phyloP scores from a whole-genome alignment of 805 yeast genomes.

The Myxozyma monticola region DNA sequence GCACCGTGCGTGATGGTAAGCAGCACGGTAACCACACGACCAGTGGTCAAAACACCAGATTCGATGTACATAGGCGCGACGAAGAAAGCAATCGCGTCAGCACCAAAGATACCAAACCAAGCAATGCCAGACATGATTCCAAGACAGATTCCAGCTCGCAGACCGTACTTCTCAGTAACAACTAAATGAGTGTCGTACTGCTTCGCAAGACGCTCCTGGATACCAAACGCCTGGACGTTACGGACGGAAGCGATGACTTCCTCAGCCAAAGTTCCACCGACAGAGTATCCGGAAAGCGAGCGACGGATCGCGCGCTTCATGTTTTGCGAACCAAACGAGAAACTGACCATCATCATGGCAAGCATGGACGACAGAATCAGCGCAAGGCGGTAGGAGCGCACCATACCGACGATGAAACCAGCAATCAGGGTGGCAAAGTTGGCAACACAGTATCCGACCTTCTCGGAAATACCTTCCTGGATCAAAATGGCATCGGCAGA shows the following conservation, averaged over 20 bases:
- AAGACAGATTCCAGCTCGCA: conserved; percentile 24
- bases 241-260: conserved; percentile 44
- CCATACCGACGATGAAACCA: conserved; percentile 43
- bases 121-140: conserved; percentile 37
- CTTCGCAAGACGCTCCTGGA: conserved; percentile 41
- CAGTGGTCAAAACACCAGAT: conserved; percentile 27
- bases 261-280: conserved; percentile 43
- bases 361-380: conserved; percentile 41
- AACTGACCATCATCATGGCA: conserved; percentile 35
- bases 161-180: conserved; percentile 32
- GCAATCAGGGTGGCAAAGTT: conserved; percentile 45
- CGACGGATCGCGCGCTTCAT: conserved; percentile 30
- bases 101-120: conserved; percentile 31
- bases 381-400: conserved; percentile 43
- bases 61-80: conserved; percentile 33
- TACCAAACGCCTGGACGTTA: conserved; percentile 46
- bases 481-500: conserved; percentile 44
- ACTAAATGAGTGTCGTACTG: conserved; percentile 38
- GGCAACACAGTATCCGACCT: conserved; percentile 43
- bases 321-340: conserved; percentile 28
- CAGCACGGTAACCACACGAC: conserved; percentile 31
- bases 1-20: conserved; percentile 46
- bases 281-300: conserved; percentile 24
- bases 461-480: conserved; percentile 48
- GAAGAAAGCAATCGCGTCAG: conserved; percentile 37